phyloP scores from a whole-genome alignment of 2,329 filamentous ascomycete species.

The Pleoardoris graminearum region DNA sequence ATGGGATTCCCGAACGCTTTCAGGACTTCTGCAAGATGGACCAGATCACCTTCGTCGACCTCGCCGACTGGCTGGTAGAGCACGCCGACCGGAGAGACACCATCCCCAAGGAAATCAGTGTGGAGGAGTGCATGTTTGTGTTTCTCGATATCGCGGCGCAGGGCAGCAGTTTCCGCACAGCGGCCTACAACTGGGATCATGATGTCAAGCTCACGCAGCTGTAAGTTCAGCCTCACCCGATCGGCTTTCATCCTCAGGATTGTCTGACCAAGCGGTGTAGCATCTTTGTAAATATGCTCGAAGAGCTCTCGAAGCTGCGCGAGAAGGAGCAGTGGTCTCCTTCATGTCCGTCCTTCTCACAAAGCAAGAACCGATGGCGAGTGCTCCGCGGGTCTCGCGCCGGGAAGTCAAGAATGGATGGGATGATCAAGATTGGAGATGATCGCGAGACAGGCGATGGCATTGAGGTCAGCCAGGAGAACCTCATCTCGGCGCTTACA shows the following conservation, averaged over 20 bases:
- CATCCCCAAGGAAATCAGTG: slow-evolving; percentile 35
- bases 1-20: slow-evolving; percentile 43
- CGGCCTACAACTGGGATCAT: slow-evolving; percentile 41
- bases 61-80: slow-evolving; percentile 44
- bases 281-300: slow-evolving; percentile 43
- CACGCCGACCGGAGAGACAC: slow-evolving; percentile 32
- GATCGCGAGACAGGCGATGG: slow-evolving; percentile 32
- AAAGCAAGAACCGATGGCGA: slow-evolving; percentile 38
- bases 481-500: slow-evolving; percentile 36
- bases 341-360: slow-evolving; percentile 36
- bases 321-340: slow-evolving; percentile 37
- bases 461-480: slow-evolving; percentile 39
- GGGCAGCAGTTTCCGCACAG: slow-evolving; percentile 39
- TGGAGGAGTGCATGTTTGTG: slow-evolving; percentile 44
- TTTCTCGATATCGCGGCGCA: slow-evolving; percentile 45
- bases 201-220: slow-evolving; percentile 41
- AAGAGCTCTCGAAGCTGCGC: slow-evolving; percentile 37
- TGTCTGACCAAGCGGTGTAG: slow-evolving; percentile 18
- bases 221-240: slow-evolving; percentile 25
- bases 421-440: slow-evolving; percentile 39
- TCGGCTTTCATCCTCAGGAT: not conserved
- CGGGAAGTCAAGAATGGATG: slow-evolving; percentile 36
- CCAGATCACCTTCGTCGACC: slow-evolving; percentile 43
- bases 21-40: slow-evolving; percentile 45
- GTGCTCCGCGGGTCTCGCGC: slow-evolving; percentile 35